Percentiles rank a stretch among this genome's conserved stretches.
These are phyloP conservation scores for Wickerhamomyces chaumierensis DNA, from an alignment of 805 yeast species.

Conservation along the genomic window DNA sequence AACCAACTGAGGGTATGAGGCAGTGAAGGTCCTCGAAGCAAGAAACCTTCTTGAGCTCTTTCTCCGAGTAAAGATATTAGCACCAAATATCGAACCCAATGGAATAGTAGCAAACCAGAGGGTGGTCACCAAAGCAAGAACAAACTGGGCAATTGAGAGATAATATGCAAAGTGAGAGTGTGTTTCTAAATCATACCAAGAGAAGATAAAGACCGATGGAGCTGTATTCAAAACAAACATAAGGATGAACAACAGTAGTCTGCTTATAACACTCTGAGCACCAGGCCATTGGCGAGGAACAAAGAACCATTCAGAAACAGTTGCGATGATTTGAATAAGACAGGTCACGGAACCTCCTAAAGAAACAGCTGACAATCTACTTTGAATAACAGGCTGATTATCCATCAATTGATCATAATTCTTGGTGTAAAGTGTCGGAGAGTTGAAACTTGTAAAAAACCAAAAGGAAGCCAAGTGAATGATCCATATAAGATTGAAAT, in stretches of 20 bases:
- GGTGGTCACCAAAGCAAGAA: slow-evolving; percentile 44
- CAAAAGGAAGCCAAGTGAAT: slow-evolving; percentile 67
- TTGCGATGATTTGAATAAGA: slow-evolving; percentile 43
- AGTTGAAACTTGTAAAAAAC: slow-evolving; percentile 64
- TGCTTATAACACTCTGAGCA: slow-evolving; percentile 41
- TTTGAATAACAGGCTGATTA: slow-evolving; percentile 51
- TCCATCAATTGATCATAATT: slow-evolving; percentile 41
- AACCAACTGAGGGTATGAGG: slow-evolving; percentile 39
- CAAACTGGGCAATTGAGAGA: slow-evolving; percentile 42
- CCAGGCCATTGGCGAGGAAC: slow-evolving; percentile 72
- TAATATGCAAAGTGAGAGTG: slow-evolving; percentile 27
- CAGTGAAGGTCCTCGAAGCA: slow-evolving; percentile 50
- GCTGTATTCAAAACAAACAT: slow-evolving; percentile 34
- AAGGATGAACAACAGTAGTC: slow-evolving; percentile 31
- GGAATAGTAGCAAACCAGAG: slow-evolving; percentile 51
- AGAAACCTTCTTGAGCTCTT: slow-evolving; percentile 34
- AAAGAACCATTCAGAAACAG: slow-evolving; percentile 46
- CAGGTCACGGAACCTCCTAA: slow-evolving; percentile 60
- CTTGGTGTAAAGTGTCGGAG: slow-evolving; percentile 58
- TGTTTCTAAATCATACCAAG: slow-evolving; percentile 26
- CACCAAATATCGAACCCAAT: slow-evolving; percentile 40
- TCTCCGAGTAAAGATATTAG: slow-evolving; percentile 18
- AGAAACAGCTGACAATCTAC: slow-evolving; percentile 45
- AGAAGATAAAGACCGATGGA: slow-evolving; percentile 46
- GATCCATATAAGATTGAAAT: slow-evolving; percentile 73